Base-by-base conservation (phyloP, 495 filamentous ascomycete species). In the Tuber aestivum region DNA sequence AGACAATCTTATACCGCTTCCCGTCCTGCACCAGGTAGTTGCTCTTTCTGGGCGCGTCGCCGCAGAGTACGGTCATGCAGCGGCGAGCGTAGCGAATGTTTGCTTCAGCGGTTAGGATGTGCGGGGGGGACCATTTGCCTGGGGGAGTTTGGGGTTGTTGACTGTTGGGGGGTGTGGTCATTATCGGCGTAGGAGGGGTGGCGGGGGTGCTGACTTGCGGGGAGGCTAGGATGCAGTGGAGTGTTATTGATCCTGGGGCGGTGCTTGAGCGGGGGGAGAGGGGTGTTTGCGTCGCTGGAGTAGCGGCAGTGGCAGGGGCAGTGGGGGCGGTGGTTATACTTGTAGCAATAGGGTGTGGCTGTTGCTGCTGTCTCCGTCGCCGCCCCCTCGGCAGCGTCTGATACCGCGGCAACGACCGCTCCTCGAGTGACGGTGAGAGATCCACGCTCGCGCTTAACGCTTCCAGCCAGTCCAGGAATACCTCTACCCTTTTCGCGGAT, bases 391-490 rank as follows among this genome's bases (percentile, higher is more conserved):
- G 84, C 61, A 86, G 84, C 82, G 88, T 90, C 76, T 87, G 86
- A 75, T 87, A 87, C 14, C 86, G 81, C 0, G 89, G 89, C 61
- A 89, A 85, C 27, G 81, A 87, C 35, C 87, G 83, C 72, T 88
- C 87, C 41, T 90, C 88, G 40, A 90, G 83, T n/a, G 87, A 84
- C 14, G 81, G 82, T 14, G 88, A 84, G 37, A 89, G 84, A 79
- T 88, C 87, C 69, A 89, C 86, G n/a, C 85, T 87, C 42, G 86
- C 85, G 75, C 85, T 86, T 42, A 90, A 75, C 9, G 83, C 81
- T 74, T 89, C 84, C 0, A 92, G 81, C 87, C 90, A 89, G 23
- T 84, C 84, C 72, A 90, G 83, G 76, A 89, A 89, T 5, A 84
- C 85, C 68, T 87, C 85, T 71, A 90, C 80, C 27, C 86, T 85